These are phyloP conservation scores for Cercospora sojina DNA, from an alignment of 2,329 filamentous ascomycete species.

Conservation along the genomic window DNA sequence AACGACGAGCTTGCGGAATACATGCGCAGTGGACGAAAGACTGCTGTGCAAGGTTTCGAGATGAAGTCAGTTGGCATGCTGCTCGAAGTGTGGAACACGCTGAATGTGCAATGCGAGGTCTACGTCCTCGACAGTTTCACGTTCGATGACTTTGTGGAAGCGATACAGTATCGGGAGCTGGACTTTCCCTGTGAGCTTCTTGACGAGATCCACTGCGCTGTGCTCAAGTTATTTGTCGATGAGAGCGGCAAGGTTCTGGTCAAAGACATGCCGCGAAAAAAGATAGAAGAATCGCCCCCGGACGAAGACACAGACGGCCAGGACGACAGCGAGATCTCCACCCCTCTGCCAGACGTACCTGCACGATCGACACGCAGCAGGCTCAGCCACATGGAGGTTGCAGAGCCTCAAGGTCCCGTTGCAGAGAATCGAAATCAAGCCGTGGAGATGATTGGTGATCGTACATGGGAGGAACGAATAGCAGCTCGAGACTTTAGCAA, in stretches of 20 bases:
- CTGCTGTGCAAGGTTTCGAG: slow-evolving; percentile 56
- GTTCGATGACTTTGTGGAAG: slow-evolving; percentile 91
- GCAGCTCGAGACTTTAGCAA: slow-evolving; percentile 80
- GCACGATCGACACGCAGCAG: slow-evolving; percentile 81
- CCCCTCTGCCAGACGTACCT: slow-evolving; percentile 69
- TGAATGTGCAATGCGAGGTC: slow-evolving; percentile 97
- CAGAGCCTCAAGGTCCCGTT: slow-evolving; percentile 50
- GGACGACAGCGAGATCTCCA: slow-evolving; percentile 52
- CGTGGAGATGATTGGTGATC: slow-evolving; percentile 70
- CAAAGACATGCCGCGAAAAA: slow-evolving; percentile 60
- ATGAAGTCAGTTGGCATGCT: slow-evolving; percentile 84
- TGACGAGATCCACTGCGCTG: slow-evolving; percentile 85
- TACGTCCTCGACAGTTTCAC: slow-evolving; percentile 95
- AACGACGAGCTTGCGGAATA: slow-evolving; percentile 51
- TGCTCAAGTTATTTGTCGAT: slow-evolving; percentile 82
- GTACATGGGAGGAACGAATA: slow-evolving; percentile 82
- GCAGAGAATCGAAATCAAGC: slow-evolving; percentile 58
- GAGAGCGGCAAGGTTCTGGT: slow-evolving; percentile 78
- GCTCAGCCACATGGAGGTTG: slow-evolving; percentile 67
- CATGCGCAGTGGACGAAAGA: slow-evolving; percentile 41
- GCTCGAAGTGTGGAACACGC: slow-evolving; percentile 90
- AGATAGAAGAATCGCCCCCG: slow-evolving; percentile 70
- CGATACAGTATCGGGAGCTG: slow-evolving; percentile 70
- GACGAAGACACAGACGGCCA: slow-evolving; percentile 70
- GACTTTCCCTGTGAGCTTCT: slow-evolving; percentile 79